Conservation (phyloP, 176 grass and related monocot species). For the Phoenix roebelenii region DNA sequence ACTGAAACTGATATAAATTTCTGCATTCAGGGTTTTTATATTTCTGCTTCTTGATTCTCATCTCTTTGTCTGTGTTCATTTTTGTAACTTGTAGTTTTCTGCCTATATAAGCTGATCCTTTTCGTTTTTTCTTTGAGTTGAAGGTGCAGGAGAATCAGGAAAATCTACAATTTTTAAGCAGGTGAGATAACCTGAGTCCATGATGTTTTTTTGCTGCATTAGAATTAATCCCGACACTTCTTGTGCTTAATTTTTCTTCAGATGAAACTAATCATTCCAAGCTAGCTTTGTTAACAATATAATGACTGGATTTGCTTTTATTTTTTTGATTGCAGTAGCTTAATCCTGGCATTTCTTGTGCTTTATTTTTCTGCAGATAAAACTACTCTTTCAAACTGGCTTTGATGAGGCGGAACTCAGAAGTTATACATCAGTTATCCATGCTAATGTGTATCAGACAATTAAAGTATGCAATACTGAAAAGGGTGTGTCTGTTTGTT, state of each 20-base stretch:
- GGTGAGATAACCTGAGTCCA: constrained; percentile 21
- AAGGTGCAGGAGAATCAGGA: constrained; percentile 91
- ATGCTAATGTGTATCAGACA: constrained; percentile 98
- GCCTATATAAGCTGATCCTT: too few species aligned
- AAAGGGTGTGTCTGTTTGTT: constrained; percentile 72
- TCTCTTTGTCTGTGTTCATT: too few species aligned
- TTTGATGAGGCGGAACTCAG: constrained; percentile 73
- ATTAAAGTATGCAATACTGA: constrained; percentile 85
- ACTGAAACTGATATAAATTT: too few species aligned
- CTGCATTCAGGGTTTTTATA: too few species aligned
- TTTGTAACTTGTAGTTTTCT: not conserved
- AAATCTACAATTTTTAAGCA: constrained; percentile 99
- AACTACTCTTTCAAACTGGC: constrained; percentile 90
- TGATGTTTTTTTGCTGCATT: constrained; percentile 15
- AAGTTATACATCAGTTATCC: constrained; percentile 86
- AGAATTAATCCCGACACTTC: too few species aligned
- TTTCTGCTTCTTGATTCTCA: too few species aligned
- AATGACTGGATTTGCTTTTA: too few species aligned
- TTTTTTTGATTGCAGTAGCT: too few species aligned
- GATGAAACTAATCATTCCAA: too few species aligned
- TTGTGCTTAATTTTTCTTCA: too few species aligned
- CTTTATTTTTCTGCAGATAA: constrained; percentile 55
- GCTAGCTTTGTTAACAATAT: too few species aligned
- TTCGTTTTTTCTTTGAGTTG: constrained; percentile 10
- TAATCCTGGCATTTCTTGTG: constrained; percentile 5